These are phyloP conservation scores for Pilaira anomala DNA, from an alignment of 192 early-diverging fungal species.

Conservation along the genomic window DNA sequence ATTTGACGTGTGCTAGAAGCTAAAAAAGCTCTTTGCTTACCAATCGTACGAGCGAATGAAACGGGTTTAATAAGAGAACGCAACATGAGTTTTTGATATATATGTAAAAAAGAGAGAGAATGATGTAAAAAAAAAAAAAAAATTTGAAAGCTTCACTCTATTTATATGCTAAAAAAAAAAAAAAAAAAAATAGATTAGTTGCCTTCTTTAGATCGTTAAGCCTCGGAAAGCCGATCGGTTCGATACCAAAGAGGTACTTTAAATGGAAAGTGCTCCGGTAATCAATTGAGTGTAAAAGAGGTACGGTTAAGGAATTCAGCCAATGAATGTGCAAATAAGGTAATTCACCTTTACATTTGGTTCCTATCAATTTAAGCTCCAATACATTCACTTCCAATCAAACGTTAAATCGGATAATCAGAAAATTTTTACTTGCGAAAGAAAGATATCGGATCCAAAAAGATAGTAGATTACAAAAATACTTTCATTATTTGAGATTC, in stretches of 20 bases:
- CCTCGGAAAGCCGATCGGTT: conserved; percentile 10
- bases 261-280: conserved; percentile 5
- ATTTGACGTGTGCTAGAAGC: conserved; percentile 5
- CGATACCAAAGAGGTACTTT: neutral
- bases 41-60: neutral
- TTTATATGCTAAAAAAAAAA: too few species aligned
- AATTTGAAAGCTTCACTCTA: neutral
- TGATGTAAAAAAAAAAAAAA: neutral
- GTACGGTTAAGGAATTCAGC: too few species aligned
- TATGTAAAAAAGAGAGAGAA: neutral
- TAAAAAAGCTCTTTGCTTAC: neutral
- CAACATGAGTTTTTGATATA: neutral
- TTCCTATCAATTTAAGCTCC: too few species aligned
- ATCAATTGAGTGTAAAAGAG: too few species aligned
- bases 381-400: too few species aligned
- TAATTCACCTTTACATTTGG: too few species aligned
- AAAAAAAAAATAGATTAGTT: neutral
- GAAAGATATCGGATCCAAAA: too few species aligned
- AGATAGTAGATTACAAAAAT: too few species aligned
- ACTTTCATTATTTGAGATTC: too few species aligned
- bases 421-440: too few species aligned
- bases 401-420: too few species aligned
- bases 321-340: too few species aligned
- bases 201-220: neutral
- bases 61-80: conserved; percentile 2